These are phyloP conservation scores for Didymella exigua DNA, from an alignment of 2,329 filamentous ascomycete species.

Conservation along the genomic window DNA sequence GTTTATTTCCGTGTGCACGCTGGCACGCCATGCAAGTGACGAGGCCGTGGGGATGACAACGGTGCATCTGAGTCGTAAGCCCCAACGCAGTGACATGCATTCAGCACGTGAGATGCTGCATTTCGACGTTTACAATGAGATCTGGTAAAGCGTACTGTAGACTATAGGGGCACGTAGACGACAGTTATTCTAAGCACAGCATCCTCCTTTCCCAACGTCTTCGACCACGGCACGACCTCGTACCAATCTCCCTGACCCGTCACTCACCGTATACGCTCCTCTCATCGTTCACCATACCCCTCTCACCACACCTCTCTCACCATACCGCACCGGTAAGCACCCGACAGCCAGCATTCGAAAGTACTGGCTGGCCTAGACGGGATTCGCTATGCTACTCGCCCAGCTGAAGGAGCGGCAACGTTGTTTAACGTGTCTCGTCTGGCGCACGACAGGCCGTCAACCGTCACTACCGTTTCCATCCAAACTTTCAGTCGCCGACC, in stretches of 20 bases:
- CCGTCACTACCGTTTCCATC: conserved; percentile 17
- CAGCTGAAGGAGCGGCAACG: conserved; percentile 16
- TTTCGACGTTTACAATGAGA: neutral
- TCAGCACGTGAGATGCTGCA: neutral
- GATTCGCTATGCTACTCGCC: conserved; percentile 10
- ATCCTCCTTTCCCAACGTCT: neutral
- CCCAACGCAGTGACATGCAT: neutral
- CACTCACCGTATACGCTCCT: neutral
- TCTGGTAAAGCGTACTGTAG: neutral
- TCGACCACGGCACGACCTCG: conserved; percentile 3
- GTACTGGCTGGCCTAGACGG: conserved; percentile 3
- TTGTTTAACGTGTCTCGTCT: conserved; percentile 13
- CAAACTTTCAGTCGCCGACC: conserved; percentile 17
- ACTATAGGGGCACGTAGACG: conserved; percentile 1
- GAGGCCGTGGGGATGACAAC: neutral
- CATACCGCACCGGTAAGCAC: neutral
- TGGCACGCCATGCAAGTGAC: neutral
- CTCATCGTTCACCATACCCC: conserved; percentile 3
- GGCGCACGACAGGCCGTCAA: conserved; percentile 13
- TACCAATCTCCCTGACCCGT: neutral
- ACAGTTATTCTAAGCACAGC: neutral
- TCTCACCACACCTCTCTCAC: neutral
- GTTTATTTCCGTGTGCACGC: neutral
- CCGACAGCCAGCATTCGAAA: neutral
- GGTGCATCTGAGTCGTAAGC: neutral